Conservation (phyloP, 768 basidiomycete genomes). For the Leccinum pellstonianum region DNA sequence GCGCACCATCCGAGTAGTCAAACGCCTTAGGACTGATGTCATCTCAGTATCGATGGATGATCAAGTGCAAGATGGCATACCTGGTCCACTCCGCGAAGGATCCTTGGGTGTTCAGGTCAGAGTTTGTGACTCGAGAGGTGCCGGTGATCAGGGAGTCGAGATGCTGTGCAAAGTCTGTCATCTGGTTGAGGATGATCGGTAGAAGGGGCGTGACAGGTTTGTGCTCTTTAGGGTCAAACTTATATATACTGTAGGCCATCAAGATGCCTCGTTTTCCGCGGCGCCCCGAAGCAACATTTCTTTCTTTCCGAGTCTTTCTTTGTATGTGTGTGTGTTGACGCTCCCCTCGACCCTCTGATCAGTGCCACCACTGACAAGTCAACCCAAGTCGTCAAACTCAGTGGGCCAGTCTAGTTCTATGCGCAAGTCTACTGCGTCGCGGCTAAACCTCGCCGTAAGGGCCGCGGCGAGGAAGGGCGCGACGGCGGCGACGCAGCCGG, state of each 20-base stretch:
- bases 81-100: constrained; percentile 26
- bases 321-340: background rate
- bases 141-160: constrained; percentile 20
- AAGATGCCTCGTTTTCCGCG: background rate
- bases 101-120: constrained; percentile 15
- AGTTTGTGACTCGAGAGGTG: constrained; percentile 9
- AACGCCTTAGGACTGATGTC: constrained; percentile 16
- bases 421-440: constrained; percentile 5
- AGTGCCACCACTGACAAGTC: constrained; percentile 14
- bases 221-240: too few species aligned
- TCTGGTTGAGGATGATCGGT: constrained; percentile 3
- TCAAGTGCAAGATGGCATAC: constrained; percentile 13
- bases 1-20: constrained; percentile 18
- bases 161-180: constrained; percentile 25
- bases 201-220: background rate
- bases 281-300: background rate
- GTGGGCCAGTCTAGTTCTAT: background rate
- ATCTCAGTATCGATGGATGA: constrained; percentile 15
- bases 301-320: background rate
- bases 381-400: background rate
- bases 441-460: constrained; percentile 1
- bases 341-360: background rate
- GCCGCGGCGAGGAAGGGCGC: constrained; percentile 16
- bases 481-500: background rate
- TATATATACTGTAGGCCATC: too few species aligned